Conservation (phyloP, 2,329 filamentous ascomycete genomes). For the Monosporascus cannonballus region DNA sequence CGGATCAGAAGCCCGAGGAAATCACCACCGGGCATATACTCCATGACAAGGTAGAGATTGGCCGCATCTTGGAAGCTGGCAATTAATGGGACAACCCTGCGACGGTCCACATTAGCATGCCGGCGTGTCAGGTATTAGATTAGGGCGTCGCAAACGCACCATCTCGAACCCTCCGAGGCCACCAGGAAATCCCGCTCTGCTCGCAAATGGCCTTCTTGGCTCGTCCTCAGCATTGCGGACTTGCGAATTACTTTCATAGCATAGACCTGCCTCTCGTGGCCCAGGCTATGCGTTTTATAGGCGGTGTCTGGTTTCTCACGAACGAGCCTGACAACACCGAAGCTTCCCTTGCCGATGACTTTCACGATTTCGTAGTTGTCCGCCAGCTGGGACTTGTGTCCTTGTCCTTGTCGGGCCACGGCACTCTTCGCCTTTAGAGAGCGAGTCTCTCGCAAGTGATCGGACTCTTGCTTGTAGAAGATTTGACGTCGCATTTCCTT, state of each 20-base stretch:
- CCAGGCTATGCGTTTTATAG: constrained; percentile 14
- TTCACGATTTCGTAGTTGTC: constrained; percentile 76
- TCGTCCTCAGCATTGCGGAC: constrained; percentile 82
- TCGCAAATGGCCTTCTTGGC: constrained; percentile 86
- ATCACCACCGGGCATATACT: constrained; percentile 96
- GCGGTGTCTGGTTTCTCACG: constrained; percentile 49
- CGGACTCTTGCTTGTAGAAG: constrained; percentile 63
- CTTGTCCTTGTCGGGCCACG: constrained; percentile 28
- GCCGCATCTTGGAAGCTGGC: constrained; percentile 82
- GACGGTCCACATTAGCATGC: constrained; percentile 6
- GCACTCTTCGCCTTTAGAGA: constrained; percentile 59
- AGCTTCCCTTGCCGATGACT: constrained; percentile 86
- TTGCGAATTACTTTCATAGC: constrained; percentile 98
- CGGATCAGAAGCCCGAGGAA: constrained; percentile 83
- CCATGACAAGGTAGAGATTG: constrained; percentile 91
- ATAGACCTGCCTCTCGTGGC: constrained; percentile 57
- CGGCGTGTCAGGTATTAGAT: neutral
- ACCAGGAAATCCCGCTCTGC: constrained; percentile 92
- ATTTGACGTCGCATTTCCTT: constrained; percentile 44
- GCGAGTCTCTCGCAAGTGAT: constrained; percentile 68
- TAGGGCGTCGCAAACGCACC: constrained; percentile 37
- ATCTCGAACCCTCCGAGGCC: constrained; percentile 77
- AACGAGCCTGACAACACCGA: constrained; percentile 85
- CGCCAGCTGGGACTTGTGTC: constrained; percentile 41
- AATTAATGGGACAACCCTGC: constrained; percentile 77